Conservation (phyloP, 495 filamentous ascomycete species). For the Staphylotrichum longicolle region DNA sequence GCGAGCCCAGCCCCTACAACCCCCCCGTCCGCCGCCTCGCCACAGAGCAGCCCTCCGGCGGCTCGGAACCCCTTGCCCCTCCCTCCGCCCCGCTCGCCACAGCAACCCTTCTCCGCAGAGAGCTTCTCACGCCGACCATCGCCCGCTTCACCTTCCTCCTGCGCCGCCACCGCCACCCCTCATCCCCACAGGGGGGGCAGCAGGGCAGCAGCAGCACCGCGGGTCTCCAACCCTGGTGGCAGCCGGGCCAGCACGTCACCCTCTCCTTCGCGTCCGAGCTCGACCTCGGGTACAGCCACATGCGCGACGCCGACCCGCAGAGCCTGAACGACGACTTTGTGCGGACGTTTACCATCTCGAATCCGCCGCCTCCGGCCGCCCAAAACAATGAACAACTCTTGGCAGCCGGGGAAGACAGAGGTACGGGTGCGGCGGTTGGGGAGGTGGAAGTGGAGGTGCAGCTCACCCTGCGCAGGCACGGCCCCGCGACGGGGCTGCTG, state of each 20-base stretch:
- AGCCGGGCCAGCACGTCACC: constrained; percentile 70
- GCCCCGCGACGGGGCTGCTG: constrained; percentile 63
- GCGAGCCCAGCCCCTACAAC: constrained; percentile 68
- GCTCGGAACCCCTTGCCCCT: neutral
- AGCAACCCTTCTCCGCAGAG: constrained; percentile 54
- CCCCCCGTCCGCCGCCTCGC: constrained; percentile 39
- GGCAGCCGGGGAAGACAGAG: no score
- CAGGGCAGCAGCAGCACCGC: neutral
- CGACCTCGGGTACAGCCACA: constrained; percentile 71
- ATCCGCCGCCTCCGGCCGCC: constrained; percentile 38
- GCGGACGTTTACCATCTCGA: constrained; percentile 76
- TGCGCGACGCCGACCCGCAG: constrained; percentile 73
- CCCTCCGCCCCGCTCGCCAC: constrained; percentile 24
- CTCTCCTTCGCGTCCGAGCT: constrained; percentile 66
- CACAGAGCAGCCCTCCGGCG: constrained; percentile 21
- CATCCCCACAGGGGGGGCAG: no score
- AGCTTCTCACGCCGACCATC: constrained; percentile 62
- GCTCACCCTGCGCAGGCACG: constrained; percentile 66
- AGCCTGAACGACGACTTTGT: constrained; percentile 81
- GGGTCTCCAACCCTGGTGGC: constrained; percentile 43
- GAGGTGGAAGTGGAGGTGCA: constrained; percentile 53
- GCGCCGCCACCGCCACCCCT: constrained; percentile 18
- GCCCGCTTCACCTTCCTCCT: constrained; percentile 62
- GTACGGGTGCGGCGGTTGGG: neutral
- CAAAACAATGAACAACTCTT: no score